A percentile compares a stretch with the other conserved stretches of the same genome.
Evolutionary conservation across 2,329 filamentous ascomycete genomes (phyloP).

Genomic region (Phaeosphaeriaceae sp.): DNA sequence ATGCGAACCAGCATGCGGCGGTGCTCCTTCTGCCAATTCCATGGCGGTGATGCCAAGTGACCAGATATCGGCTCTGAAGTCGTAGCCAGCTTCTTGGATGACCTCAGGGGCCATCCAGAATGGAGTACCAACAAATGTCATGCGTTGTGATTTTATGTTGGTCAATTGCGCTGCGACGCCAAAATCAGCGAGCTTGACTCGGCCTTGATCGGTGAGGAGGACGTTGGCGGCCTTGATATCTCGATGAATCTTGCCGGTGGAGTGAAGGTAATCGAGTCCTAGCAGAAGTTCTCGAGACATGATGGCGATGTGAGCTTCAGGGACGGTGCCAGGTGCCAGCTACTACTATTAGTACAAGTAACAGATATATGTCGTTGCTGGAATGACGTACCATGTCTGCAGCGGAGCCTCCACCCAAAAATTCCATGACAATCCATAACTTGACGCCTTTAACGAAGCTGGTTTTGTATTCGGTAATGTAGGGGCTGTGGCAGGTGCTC

Average conservation of each 20-base stretch:
- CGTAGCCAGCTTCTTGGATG: slow-evolving; percentile 96
- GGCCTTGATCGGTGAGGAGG: slow-evolving; percentile 86
- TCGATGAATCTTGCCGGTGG: slow-evolving; percentile 92
- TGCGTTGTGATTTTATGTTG: slow-evolving; percentile 95
- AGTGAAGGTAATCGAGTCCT: slow-evolving; percentile 91
- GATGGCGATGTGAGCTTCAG: slow-evolving; percentile 89
- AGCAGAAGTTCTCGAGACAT: slow-evolving; percentile 89
- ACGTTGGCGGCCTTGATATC: slow-evolving; percentile 98
- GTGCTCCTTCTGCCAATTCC: slow-evolving; percentile 89
- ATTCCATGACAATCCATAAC: slow-evolving; percentile 99
- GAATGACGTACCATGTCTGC: slow-evolving; percentile 75
- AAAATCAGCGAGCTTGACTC: slow-evolving; percentile 96
- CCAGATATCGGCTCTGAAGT: slow-evolving; percentile 98
- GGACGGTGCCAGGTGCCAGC: slow-evolving; percentile 89
- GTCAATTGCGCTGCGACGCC: slow-evolving; percentile 95
- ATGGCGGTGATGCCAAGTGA: slow-evolving; percentile 93
- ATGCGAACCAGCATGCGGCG: slow-evolving; percentile 93
- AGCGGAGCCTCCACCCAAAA: slow-evolving; percentile 91
- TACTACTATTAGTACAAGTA: slow-evolving; percentile 49
- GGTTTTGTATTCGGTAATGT: slow-evolving; percentile 94
- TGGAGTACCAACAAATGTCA: slow-evolving; percentile 89
- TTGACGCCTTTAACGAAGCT: slow-evolving; percentile 97
- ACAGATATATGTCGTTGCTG: background rate
- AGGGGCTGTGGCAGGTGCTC: slow-evolving; percentile 91
- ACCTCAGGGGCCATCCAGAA: slow-evolving; percentile 99